Evolutionary conservation across 768 basidiomycete genomes (phyloP), one percentile per base, ranked within the genome.

Genomic region (Rhodotorula paludigena): DNA sequence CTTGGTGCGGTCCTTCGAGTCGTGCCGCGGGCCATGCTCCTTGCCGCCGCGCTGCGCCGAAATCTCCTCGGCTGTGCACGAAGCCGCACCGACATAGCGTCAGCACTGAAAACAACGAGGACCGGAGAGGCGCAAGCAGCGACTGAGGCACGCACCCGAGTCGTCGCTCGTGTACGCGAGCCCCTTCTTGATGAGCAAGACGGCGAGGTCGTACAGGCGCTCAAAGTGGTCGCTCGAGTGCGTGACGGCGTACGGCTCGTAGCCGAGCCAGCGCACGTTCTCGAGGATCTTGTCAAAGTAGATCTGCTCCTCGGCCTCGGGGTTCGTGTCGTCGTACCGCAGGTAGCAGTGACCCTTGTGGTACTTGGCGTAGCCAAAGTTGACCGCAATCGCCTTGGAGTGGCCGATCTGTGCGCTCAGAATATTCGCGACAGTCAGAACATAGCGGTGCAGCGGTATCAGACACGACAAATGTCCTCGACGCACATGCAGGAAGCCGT

Each of bases 181-280:
- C 73, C 89, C 92, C 35, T 90, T 83, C 78, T 86, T 86, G 69
- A 92, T 93, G 57, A 98, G 80, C 76, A 93, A 87, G 25, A 90
- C 83, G 2, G 93, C 96, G 38, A 97, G 83, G 11, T 87, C 87
- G 74, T 92, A 89, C 32, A 99, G 81, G 75, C 86, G 81, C 62
- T 88, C 84, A 77, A 99, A 99, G 79, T 99, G 90, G 79, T 98
- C 94, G 76, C 92, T 96, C 55, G 94, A 97, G 80, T 98, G 98
- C 8, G 96, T 98, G 82, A 99, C 92, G 79, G 90, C 90, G 90
- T 89, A 98, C 7, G 96, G 96, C 77, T 98, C 94, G 75, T 85
- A 99, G 2, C 96, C 96, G 28, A 99, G 83, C 96, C 96, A 99
- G 71, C 93, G 84, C 42, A 98, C 84, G 75, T 88, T 90, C 80